These are phyloP conservation scores for Phytophthora pseudosyringae DNA, from an alignment of 352 stramenopile species.

Conservation along the genomic window DNA sequence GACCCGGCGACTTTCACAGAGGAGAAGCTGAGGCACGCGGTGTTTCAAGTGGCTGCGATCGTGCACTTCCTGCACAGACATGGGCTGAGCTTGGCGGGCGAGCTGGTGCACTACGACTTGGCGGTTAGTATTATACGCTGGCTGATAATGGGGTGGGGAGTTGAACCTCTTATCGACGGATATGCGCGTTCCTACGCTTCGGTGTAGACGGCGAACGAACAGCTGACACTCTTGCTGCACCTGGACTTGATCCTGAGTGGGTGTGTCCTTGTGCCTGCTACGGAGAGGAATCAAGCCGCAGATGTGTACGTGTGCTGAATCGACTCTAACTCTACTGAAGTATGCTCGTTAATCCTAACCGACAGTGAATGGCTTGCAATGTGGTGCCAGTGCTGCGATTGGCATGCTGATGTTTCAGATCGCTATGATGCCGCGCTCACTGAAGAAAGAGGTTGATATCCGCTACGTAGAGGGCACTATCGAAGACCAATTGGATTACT, in stretches of 20 bases:
- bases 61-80: slow-evolving; percentile 72
- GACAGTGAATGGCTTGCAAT: background rate
- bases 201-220: slow-evolving; percentile 43
- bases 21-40: slow-evolving; percentile 45
- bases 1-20: slow-evolving; percentile 43
- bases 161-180: slow-evolving; percentile 8
- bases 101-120: slow-evolving; percentile 56
- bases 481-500: slow-evolving; percentile 55
- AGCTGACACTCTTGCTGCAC: slow-evolving; percentile 53
- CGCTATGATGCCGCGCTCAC: slow-evolving; percentile 49
- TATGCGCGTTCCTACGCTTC: slow-evolving; percentile 17
- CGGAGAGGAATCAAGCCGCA: slow-evolving; percentile 37
- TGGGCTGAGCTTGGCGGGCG: slow-evolving; percentile 52
- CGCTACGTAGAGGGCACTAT: slow-evolving; percentile 46
- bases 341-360: background rate
- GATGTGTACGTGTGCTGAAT: slow-evolving; percentile 48
- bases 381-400: slow-evolving; percentile 44
- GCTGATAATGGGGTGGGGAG: background rate
- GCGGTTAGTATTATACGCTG: slow-evolving; percentile 39
- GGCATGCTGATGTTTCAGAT: slow-evolving; percentile 72
- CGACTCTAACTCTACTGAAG: background rate
- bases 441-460: slow-evolving; percentile 33
- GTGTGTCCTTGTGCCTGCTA: slow-evolving; percentile 52
- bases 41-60: slow-evolving; percentile 60
- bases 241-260: slow-evolving; percentile 54